phyloP scores from a whole-genome alignment of 2,329 filamentous ascomycete species.

The Beauveria sp. region DNA sequence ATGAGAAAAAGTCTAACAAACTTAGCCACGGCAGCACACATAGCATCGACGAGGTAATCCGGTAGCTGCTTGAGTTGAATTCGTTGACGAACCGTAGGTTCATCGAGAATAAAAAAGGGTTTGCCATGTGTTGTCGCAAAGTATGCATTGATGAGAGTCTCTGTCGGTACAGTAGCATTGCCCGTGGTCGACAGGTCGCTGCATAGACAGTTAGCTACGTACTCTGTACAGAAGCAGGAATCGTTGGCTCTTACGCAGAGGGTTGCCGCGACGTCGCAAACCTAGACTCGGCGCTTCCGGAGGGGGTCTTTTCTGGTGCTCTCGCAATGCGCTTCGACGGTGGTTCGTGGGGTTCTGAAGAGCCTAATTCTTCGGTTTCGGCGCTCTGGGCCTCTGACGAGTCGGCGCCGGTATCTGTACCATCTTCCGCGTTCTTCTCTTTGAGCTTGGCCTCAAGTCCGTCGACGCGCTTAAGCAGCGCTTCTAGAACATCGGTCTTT shows the following conservation, averaged over 20 bases:
- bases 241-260: neutral
- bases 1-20: conserved; percentile 24
- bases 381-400: conserved; percentile 3
- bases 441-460: conserved; percentile 75
- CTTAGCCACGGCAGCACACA: conserved; percentile 57
- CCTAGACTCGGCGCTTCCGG: conserved; percentile 30
- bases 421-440: conserved; percentile 45
- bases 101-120: conserved; percentile 74
- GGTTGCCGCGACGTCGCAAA: conserved; percentile 25
- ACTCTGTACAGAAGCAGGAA: neutral
- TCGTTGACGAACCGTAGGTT: conserved; percentile 64
- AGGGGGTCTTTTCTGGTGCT: conserved; percentile 27
- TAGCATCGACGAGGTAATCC: conserved; percentile 43
- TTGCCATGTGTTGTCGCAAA: conserved; percentile 75
- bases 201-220: conserved; percentile 8
- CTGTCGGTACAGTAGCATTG: conserved; percentile 39
- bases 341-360: conserved; percentile 28
- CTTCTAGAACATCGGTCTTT: conserved; percentile 83
- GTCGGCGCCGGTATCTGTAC: neutral
- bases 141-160: conserved; percentile 67
- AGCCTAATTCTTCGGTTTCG: conserved; percentile 15
- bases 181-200: conserved; percentile 38
- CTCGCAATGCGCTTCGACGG: conserved; percentile 33
- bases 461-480: conserved; percentile 75
- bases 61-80: conserved; percentile 62